phyloP scores from a whole-genome alignment of 192 early-diverging fungal genomes.

The Diversispora eburnea region DNA sequence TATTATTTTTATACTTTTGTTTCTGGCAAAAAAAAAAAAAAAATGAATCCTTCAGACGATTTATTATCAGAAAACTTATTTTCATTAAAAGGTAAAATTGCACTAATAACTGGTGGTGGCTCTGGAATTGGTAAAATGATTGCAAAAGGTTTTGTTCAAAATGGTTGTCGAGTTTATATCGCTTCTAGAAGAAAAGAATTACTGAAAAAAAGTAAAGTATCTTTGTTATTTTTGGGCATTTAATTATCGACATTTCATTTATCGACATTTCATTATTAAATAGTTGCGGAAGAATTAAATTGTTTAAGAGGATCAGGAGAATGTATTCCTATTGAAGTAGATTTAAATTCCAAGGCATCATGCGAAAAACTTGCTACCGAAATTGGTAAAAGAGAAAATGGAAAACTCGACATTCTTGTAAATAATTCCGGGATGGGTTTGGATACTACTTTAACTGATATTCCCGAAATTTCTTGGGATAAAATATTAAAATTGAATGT shows the following conservation, averaged over 20 bases:
- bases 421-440: conserved; percentile 74
- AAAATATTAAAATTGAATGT: conserved; percentile 6
- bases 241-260: background rate
- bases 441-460: background rate
- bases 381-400: conserved; percentile 32
- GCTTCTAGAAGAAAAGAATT: conserved; percentile 56
- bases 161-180: conserved; percentile 91
- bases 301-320: conserved; percentile 52
- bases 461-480: conserved; percentile 11
- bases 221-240: background rate
- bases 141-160: conserved; percentile 72
- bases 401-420: conserved; percentile 78
- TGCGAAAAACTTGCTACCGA: conserved; percentile 43
- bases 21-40: background rate
- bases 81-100: conserved; percentile 71
- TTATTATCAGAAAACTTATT: conserved; percentile 41
- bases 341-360: conserved; percentile 44
- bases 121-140: conserved; percentile 52
- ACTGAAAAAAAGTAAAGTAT: background rate
- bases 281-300: conserved; percentile 59
- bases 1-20: too few relatives aligned
- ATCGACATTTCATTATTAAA: conserved; percentile 34
- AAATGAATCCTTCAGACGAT: background rate
- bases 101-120: conserved; percentile 75
- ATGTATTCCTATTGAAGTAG: conserved; percentile 66